Base-by-base conservation (phyloP, 306 rosid species). In the Casuarina cunninghamiana region DNA sequence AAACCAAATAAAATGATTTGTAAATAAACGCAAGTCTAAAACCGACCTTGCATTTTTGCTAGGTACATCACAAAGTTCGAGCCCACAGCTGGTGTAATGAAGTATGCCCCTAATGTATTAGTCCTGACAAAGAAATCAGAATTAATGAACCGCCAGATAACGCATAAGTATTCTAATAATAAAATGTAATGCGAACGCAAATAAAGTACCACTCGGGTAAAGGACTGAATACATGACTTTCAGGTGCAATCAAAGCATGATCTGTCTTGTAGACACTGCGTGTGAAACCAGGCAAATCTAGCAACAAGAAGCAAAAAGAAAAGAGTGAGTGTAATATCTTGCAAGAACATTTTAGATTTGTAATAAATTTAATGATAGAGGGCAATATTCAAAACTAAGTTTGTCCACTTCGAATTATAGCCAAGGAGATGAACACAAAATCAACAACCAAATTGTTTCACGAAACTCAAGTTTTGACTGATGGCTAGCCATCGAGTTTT, bases 251-350 rank as follows among this genome's bases (percentile, higher is more conserved):
- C 69, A 95, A 84, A 78, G 99, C 97, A 84, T 95, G 90, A 81
- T 93, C 92, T 46, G 84, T 85, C 85, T 84, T 92, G 77, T 87
- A 93, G 70, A 95, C 93, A 76, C 99, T 95, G 66, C 97, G 97
- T 7, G 99, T 93, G 87, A 91, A 95, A 80, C 99, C 97, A 54
- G 99, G 99, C 83, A 95, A 88, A 81, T 90, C 96, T 95, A 86
- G 70, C 80, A 82, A 83, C 53, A 69, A 63, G 82, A 75, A 75
- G 72, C 71, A 66, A 66, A 39, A 66, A 41, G 12, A 41, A 66
- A 16, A 39, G 4, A 70, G 58, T 45, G 69, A 84, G 44, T 58
- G 74, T 48, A 55, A 61, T 8, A 61, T 75, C 41, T 16, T 32
- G 51, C 51, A 66, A 60, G 68, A 60, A 55, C 6, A 71, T 19